A percentile compares a stretch with the other conserved stretches of the same genome.
Evolutionary conservation across 2,329 filamentous ascomycete species (phyloP).

Genomic region (Calonectria honghensis): DNA sequence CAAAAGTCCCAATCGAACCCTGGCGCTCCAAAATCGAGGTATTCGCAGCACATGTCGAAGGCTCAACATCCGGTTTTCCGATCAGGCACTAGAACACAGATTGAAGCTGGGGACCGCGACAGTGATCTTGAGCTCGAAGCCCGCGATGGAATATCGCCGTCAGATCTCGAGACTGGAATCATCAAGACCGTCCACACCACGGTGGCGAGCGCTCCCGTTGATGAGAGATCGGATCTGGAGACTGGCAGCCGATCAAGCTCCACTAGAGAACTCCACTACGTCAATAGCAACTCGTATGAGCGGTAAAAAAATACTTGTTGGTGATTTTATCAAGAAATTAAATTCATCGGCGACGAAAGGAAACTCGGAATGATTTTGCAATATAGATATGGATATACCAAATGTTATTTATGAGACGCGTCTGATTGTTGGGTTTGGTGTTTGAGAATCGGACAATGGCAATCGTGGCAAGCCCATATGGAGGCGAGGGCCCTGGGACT

Average conservation of each 20-base stretch:
- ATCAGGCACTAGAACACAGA: conserved; percentile 18
- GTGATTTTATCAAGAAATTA: background rate
- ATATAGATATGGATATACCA: background rate
- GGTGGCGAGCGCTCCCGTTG: conserved; percentile 33
- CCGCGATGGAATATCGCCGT: background rate
- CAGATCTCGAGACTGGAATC: conserved; percentile 36
- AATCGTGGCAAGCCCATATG: too few relatives aligned
- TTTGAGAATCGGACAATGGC: background rate
- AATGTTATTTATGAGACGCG: conserved; percentile 1
- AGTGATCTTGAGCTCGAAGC: conserved; percentile 31
- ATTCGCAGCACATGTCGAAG: background rate
- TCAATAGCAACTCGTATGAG: background rate
- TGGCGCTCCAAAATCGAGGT: background rate
- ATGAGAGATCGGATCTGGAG: conserved; percentile 24
- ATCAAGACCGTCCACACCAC: conserved; percentile 49
- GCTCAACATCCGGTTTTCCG: conserved; percentile 7
- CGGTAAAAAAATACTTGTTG: background rate
- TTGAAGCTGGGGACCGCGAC: conserved; percentile 41
- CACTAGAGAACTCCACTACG: conserved; percentile 40
- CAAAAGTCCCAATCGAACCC: conserved; percentile 13
- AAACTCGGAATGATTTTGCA: background rate
- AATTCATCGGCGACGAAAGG: background rate
- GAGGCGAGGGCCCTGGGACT: background rate
- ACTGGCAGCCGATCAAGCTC: conserved; percentile 45
- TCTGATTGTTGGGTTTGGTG: background rate